These are phyloP conservation scores for Cryoendolithus antarcticus DNA, from an alignment of 2,329 filamentous ascomycete genomes.

Conservation along the genomic window DNA sequence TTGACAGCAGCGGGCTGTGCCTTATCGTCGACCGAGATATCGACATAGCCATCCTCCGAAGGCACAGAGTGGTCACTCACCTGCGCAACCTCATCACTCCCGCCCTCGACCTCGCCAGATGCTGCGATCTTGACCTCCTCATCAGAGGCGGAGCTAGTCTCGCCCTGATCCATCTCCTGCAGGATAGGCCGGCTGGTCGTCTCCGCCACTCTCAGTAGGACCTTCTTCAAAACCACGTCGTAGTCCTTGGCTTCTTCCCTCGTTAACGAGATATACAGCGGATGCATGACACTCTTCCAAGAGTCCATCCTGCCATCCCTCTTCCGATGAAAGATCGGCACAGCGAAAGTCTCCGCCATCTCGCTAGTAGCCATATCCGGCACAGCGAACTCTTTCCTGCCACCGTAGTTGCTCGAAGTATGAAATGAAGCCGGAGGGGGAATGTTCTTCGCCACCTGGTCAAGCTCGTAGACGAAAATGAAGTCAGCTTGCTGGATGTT, in stretches of 20 bases:
- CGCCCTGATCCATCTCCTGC: slow-evolving; percentile 29
- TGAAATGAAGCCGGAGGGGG: slow-evolving; percentile 43
- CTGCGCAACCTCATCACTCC: slow-evolving; percentile 33
- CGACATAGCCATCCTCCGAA: slow-evolving; percentile 81
- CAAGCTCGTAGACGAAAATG: slow-evolving; percentile 64
- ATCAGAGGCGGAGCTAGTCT: slow-evolving; percentile 1
- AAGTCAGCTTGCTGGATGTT: slow-evolving; percentile 51
- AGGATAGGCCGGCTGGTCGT: slow-evolving; percentile 62
- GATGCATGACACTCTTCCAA: slow-evolving; percentile 11
- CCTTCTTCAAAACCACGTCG: slow-evolving; percentile 65
- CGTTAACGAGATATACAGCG: slow-evolving; percentile 60
- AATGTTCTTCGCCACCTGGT: slow-evolving; percentile 66
- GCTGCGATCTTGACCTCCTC: slow-evolving; percentile 3
- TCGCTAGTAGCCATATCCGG: slow-evolving; percentile 44
- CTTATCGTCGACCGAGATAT: slow-evolving; percentile 71
- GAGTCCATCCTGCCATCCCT: slow-evolving; percentile 10
- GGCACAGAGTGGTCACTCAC: slow-evolving; percentile 68
- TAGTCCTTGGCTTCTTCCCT: slow-evolving; percentile 58
- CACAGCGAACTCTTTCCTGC: slow-evolving; percentile 32
- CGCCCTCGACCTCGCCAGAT: slow-evolving; percentile 38
- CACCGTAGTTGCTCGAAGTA: slow-evolving; percentile 15
- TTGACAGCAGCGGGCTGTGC: background rate
- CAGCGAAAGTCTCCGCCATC: slow-evolving; percentile 52
- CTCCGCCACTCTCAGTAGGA: slow-evolving; percentile 62
- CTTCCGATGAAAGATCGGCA: slow-evolving; percentile 55